Percentiles rank a stretch among this genome's conserved stretches.
phyloP scores from a whole-genome alignment of 2,329 filamentous ascomycete species.

The Neophaeococcomyces aloes region DNA sequence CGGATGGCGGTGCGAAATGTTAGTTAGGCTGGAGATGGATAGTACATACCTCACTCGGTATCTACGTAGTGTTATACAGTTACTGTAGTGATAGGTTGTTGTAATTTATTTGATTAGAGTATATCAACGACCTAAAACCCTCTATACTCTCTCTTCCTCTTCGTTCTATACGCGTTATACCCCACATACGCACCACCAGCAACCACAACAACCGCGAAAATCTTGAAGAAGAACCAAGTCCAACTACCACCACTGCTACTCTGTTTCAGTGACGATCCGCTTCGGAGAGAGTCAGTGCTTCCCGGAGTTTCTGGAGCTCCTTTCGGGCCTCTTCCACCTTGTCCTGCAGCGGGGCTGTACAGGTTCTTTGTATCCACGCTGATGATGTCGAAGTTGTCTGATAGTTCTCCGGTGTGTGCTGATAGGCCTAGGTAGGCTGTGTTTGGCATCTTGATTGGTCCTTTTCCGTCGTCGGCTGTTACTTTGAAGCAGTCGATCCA shows the following conservation, averaged over 20 bases:
- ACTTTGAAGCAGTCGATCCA: conserved; percentile 85
- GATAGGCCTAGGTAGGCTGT: conserved; percentile 55
- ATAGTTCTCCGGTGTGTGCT: conserved; percentile 83
- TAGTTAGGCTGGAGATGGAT: too few species aligned
- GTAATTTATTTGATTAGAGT: too few species aligned
- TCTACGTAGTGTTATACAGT: too few species aligned
- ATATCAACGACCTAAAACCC: conserved; percentile 15
- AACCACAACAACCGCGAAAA: conserved; percentile 61
- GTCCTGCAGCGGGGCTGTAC: conserved; percentile 48
- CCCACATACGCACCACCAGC: conserved; percentile 70
- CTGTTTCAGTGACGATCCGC: conserved; percentile 19
- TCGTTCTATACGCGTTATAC: conserved; percentile 68
- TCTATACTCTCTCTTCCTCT: conserved; percentile 33
- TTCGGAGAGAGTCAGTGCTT: conserved; percentile 22
- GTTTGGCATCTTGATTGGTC: conserved; percentile 64
- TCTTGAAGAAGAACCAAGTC: conserved; percentile 70
- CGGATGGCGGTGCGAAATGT: too few species aligned
- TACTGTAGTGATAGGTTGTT: too few species aligned
- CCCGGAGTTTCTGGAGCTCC: conserved; percentile 11
- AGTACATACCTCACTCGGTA: too few species aligned
- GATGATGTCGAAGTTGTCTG: conserved; percentile 96
- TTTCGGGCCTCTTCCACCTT: conserved; percentile 9
- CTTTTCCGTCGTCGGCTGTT: conserved; percentile 45
- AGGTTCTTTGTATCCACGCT: conserved; percentile 77
- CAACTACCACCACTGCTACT: conserved; percentile 48